Evolutionary conservation across 2,329 filamentous ascomycete species (phyloP), one percentile per base, ranked within the genome.

Genomic region (Colletotrichum sp.): DNA sequence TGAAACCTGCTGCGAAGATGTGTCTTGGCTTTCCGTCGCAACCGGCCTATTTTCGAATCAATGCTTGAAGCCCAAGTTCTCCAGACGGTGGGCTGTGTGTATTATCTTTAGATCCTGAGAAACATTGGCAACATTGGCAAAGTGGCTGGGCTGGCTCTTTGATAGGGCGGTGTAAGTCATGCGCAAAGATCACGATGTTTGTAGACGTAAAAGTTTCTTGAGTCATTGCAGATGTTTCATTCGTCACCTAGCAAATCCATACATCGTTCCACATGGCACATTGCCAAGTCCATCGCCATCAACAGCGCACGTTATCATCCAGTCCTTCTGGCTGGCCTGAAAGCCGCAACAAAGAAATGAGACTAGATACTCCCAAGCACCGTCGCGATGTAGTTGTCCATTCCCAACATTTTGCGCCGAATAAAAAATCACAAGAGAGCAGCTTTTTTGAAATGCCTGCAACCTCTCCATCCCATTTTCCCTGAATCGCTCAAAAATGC

Each of bases 161-260:
- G 28, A 16, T 5, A 6, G 36, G 16, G 63, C 18, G 24, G n/a
- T 55, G 9, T 12, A 7, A 32, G 65, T 67, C 65, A 57, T 15
- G 43, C 18, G 28, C 28, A 18, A n/a, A 66, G 13, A 52, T 66
- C 63, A 66, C 18, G 43, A 28, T 64, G n/a, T 24, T 67, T 36
- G 26, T 32, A 18, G 8, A 18, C 4, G 15, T 6, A n/a, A 38
- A 38, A 21, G 6, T 21, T 63, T 16, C 10, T 43, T 24, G 68
- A 57, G 68, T 72, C 68, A 72, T 72, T 67, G 68, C 32, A 72
- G 9, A 72, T 68, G 57, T 73, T 52, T 64, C 73, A 65, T 75
- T 73, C 28, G 28, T n/a, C 57, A 68, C 68, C 63, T 68, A 58
- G 24, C 63, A 67, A 70, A 52, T 55, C 28, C 30, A 18, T 71